Percentiles rank a stretch among this genome's conserved stretches.
Evolutionary conservation across 495 filamentous ascomycete genomes (phyloP).

Genomic region (Viridothelium virens): DNA sequence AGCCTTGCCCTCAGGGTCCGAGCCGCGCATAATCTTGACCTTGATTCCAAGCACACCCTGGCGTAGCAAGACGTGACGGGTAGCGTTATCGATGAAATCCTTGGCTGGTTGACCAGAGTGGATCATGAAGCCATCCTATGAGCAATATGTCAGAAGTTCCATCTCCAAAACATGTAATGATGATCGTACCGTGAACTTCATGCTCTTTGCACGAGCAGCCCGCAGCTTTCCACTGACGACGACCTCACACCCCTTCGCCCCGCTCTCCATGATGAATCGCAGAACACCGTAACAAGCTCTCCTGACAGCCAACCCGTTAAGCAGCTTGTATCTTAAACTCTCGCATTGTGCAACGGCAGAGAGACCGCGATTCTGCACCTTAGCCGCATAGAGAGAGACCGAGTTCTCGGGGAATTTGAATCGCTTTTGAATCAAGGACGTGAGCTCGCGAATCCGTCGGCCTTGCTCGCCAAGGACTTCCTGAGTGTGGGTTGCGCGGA

Average conservation of each 20-base stretch:
- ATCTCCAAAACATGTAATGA: not conserved
- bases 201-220: slow-evolving; percentile 97
- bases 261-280: slow-evolving; percentile 98
- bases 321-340: slow-evolving; percentile 98
- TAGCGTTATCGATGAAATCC: slow-evolving; percentile 98
- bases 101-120: slow-evolving; percentile 99
- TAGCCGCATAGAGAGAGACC: slow-evolving; percentile 98
- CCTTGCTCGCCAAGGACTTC: slow-evolving; percentile 99
- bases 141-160: not conserved
- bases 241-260: slow-evolving; percentile 99
- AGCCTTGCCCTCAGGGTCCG: slow-evolving; percentile 97
- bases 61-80: slow-evolving; percentile 97
- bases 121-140: slow-evolving; percentile 98
- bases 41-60: slow-evolving; percentile 99
- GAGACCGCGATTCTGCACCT: slow-evolving; percentile 99
- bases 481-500: slow-evolving; percentile 99
- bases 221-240: slow-evolving; percentile 98
- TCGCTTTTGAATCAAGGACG: slow-evolving; percentile 98
- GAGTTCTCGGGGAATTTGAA: slow-evolving; percentile 99
- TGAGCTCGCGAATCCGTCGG: slow-evolving; percentile 98
- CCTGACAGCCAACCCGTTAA: slow-evolving; percentile 96
- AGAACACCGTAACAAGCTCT: slow-evolving; percentile 99
- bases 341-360: slow-evolving; percentile 99
- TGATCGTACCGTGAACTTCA: slow-evolving; percentile 92
- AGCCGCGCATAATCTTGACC: slow-evolving; percentile 99